Percentiles rank a stretch among this genome's conserved stretches.
Conservation (phyloP, 768 basidiomycete genomes). For the Zangia roseola region DNA sequence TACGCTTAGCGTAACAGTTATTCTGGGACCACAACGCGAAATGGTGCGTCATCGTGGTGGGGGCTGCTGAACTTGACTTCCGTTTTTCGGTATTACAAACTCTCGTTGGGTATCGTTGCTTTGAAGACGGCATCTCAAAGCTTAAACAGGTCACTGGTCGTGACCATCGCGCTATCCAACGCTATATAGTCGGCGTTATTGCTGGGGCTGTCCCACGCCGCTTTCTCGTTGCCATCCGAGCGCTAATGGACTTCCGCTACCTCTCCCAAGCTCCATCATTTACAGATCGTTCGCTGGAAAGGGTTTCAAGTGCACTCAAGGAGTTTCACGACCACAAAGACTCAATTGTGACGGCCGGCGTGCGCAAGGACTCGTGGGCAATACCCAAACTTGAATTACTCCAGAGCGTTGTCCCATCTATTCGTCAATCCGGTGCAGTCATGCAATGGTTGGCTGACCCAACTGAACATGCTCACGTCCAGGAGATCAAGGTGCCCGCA, state of each 20-base stretch:
- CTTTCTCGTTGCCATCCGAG: conserved; percentile 15
- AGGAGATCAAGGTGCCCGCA: background rate
- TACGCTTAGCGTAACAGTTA: too few relatives aligned
- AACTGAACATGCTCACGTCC: background rate
- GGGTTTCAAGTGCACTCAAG: conserved; percentile 30
- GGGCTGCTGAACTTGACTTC: too few relatives aligned
- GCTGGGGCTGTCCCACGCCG: background rate
- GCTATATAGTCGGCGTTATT: conserved; percentile 18
- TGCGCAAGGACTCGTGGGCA: conserved; percentile 19
- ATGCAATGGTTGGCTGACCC: background rate
- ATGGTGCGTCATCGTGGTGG: background rate
- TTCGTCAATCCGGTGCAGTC: background rate
- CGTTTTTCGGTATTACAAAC: conserved; percentile 37
- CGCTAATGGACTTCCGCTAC: conserved; percentile 42
- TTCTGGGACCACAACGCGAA: background rate
- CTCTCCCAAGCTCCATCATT: conserved; percentile 37
- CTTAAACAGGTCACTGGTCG: conserved; percentile 17
- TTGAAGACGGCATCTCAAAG: conserved; percentile 38
- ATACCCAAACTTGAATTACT: too few relatives aligned
- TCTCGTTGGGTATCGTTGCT: conserved; percentile 35
- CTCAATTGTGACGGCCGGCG: conserved; percentile 29
- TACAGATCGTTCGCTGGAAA: conserved; percentile 24
- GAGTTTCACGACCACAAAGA: too few relatives aligned
- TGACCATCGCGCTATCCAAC: conserved; percentile 19
- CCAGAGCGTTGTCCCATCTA: background rate